A percentile compares a stretch with the other conserved stretches of the same genome.
These are phyloP conservation scores for Pelargonium australe DNA, from an alignment of 441 rosid genomes.

Conservation along the genomic window DNA sequence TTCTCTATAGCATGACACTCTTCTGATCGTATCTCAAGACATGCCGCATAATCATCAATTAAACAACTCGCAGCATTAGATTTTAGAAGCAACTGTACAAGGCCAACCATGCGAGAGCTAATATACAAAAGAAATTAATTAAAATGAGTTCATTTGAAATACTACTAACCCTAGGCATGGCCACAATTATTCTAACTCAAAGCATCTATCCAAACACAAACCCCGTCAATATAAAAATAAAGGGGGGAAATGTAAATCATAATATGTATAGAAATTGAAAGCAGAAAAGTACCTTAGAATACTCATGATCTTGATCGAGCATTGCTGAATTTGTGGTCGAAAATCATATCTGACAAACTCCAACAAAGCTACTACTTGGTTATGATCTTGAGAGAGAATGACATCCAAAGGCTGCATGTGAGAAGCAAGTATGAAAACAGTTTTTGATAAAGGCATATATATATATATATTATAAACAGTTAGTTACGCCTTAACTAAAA, in stretches of 20 bases:
- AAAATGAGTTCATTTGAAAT: background rate
- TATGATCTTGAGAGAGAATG: constrained; percentile 90
- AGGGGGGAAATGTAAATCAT: constrained; percentile 12
- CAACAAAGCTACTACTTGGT: constrained; percentile 71
- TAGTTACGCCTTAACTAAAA: background rate
- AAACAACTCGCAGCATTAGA: constrained; percentile 63
- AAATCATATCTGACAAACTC: constrained; percentile 93
- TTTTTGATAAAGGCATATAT: background rate
- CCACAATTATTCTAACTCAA: constrained; percentile 9
- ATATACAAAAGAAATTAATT: constrained; percentile 16
- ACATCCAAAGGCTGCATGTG: constrained; percentile 82
- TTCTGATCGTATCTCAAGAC: constrained; percentile 83
- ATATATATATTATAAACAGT: background rate
- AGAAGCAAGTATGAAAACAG: constrained; percentile 14
- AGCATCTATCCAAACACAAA: constrained; percentile 9
- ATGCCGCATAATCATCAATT: constrained; percentile 91
- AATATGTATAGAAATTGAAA: constrained; percentile 11
- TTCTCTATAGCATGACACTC: constrained; percentile 69
- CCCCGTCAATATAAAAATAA: constrained; percentile 16
- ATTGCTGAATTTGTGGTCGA: constrained; percentile 70
- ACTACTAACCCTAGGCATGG: constrained; percentile 8
- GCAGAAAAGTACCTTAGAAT: constrained; percentile 52
- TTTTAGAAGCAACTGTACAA: constrained; percentile 73
- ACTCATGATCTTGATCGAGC: constrained; percentile 84
- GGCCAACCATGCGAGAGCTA: constrained; percentile 92